These are phyloP conservation scores for Tolypocladium ovalisporum DNA, from an alignment of 2,329 filamentous ascomycete species.

Conservation along the genomic window DNA sequence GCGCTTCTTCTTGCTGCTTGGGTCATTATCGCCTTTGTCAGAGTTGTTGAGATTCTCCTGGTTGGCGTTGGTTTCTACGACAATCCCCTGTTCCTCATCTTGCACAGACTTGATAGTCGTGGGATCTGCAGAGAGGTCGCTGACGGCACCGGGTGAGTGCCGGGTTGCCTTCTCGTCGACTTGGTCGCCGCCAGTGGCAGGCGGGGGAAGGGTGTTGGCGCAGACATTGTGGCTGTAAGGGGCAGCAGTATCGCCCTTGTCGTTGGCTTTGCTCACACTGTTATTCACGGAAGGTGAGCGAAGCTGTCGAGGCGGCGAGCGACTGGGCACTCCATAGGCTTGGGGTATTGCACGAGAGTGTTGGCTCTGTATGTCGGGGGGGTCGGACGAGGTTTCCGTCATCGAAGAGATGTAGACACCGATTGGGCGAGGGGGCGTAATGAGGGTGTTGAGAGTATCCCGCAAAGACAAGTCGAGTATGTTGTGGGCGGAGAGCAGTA, in stretches of 20 bases:
- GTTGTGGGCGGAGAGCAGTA: neutral
- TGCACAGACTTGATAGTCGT: constrained; percentile 34
- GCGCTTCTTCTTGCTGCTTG: constrained; percentile 21
- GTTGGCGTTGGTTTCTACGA: constrained; percentile 31
- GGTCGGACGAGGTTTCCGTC: constrained; percentile 47
- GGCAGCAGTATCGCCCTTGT: constrained; percentile 10
- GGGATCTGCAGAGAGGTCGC: constrained; percentile 11
- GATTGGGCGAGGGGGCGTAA: neutral
- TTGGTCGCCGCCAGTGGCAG: constrained; percentile 1
- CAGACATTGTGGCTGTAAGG: neutral
- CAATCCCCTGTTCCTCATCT: constrained; percentile 44
- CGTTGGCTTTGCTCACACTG: constrained; percentile 11
- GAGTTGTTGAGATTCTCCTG: constrained; percentile 9
- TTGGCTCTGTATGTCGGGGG: constrained; percentile 44
- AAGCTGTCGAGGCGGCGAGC: constrained; percentile 22
- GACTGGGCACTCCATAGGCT: constrained; percentile 39
- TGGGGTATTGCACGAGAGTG: constrained; percentile 42
- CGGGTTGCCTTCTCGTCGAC: constrained; percentile 9
- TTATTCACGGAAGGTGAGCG: constrained; percentile 4
- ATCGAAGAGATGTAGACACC: constrained; percentile 36
- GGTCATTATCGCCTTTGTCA: constrained; percentile 15
- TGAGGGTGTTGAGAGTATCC: neutral
- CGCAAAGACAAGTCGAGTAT: neutral
- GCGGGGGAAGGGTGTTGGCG: neutral
- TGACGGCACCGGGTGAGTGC: constrained; percentile 12